Evolutionary conservation across 2,329 filamentous ascomycete species (phyloP).

Genomic region (Aspergillus cejpii): DNA sequence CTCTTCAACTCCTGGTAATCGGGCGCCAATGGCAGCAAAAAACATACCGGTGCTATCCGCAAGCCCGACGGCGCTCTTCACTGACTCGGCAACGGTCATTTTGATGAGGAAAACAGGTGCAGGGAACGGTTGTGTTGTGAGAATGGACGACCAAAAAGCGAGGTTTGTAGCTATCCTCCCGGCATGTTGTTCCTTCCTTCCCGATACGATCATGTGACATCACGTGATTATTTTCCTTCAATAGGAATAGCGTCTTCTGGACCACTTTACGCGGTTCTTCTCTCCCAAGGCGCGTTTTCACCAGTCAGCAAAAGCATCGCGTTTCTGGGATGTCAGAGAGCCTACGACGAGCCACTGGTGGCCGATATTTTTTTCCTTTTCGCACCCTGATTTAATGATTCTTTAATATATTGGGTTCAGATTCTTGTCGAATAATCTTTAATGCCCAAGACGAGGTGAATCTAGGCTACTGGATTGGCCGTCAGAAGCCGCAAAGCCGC

Average conservation of each 20-base stretch:
- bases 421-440: conserved; percentile 3
- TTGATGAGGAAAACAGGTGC: conserved; percentile 17
- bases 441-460: conserved; percentile 8
- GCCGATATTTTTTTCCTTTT: conserved; percentile 18
- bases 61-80: conserved; percentile 46
- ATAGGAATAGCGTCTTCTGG: conserved; percentile 19
- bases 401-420: conserved; percentile 8
- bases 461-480: conserved; percentile 5
- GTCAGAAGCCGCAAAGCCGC: conserved; percentile 8
- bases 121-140: conserved; percentile 9
- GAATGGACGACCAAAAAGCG: conserved; percentile 18
- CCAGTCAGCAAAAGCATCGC: conserved; percentile 20
- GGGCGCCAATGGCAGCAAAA: conserved; percentile 21
- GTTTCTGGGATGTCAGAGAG: conserved; percentile 23
- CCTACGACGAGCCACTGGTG: conserved; percentile 28
- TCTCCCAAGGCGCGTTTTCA: conserved; percentile 28
- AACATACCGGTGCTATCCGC: conserved; percentile 36
- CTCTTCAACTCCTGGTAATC: conserved; percentile 5
- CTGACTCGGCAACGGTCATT: conserved; percentile 45
- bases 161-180: conserved; percentile 25
- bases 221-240: conserved; percentile 17
- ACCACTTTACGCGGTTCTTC: conserved; percentile 37
- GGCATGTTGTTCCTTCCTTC: conserved; percentile 26
- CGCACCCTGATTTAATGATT: conserved; percentile 10
- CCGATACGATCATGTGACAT: conserved; percentile 20